These are phyloP conservation scores for Dactylonectria macrodidyma DNA, from an alignment of 2,329 filamentous ascomycete genomes.

Conservation along the genomic window DNA sequence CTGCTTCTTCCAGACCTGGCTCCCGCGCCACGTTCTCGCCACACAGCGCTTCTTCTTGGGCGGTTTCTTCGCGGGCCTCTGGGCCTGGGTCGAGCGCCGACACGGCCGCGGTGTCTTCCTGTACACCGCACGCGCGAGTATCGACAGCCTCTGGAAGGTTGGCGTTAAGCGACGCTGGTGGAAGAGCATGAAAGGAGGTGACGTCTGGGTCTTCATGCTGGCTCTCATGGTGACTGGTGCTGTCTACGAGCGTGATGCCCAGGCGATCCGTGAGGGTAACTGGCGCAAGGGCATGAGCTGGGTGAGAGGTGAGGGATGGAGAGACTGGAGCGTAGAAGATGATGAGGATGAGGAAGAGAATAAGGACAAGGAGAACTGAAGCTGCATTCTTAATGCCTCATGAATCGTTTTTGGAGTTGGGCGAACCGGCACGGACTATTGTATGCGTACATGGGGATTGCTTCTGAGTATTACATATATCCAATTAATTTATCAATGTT, in stretches of 20 bases:
- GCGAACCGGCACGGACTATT: constrained; percentile 27
- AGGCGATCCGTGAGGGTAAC: constrained; percentile 75
- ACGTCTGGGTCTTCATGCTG: constrained; percentile 86
- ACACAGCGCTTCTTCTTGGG: constrained; percentile 92
- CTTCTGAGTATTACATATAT: neutral
- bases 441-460: constrained; percentile 29
- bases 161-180: constrained; percentile 93
- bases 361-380: constrained; percentile 50
- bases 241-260: constrained; percentile 81
- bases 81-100: constrained; percentile 82
- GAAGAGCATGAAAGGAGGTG: constrained; percentile 85
- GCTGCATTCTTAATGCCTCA: constrained; percentile 34
- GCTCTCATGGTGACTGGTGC: constrained; percentile 84
- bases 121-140: constrained; percentile 82
- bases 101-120: constrained; percentile 80
- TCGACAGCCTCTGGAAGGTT: constrained; percentile 92
- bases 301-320: constrained; percentile 82
- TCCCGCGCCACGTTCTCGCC: constrained; percentile 82
- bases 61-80: constrained; percentile 87
- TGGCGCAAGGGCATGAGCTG: constrained; percentile 82
- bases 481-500: constrained; percentile 9
- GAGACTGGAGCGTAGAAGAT: constrained; percentile 73
- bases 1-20: constrained; percentile 86
- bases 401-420: constrained; percentile 38
- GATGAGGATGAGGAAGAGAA: constrained; percentile 62